phyloP scores from a whole-genome alignment of 2,329 filamentous ascomycete genomes.

The Botrytis paeoniae region DNA sequence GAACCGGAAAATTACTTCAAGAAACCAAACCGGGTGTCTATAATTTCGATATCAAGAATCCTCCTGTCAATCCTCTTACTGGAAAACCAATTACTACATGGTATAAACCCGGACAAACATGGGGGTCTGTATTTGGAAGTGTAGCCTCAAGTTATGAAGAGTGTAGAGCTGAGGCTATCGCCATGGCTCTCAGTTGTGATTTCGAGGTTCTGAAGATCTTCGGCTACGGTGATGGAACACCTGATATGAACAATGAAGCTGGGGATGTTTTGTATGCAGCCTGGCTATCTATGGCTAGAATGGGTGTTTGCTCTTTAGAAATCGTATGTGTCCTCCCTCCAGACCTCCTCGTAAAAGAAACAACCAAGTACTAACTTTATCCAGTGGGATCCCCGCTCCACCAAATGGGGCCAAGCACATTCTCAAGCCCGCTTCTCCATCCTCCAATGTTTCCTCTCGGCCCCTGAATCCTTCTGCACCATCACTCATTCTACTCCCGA shows the following conservation, averaged over 20 bases:
- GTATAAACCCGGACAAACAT: constrained; percentile 95
- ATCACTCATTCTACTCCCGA: constrained; percentile 68
- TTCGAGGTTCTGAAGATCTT: constrained; percentile 88
- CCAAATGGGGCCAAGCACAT: constrained; percentile 91
- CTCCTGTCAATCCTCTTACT: constrained; percentile 76
- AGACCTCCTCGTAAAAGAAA: not conserved
- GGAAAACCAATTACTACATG: constrained; percentile 75
- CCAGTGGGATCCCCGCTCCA: constrained; percentile 79
- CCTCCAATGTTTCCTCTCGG: constrained; percentile 77
- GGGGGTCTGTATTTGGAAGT: constrained; percentile 87
- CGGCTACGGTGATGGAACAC: constrained; percentile 76
- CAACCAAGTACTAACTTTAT: not conserved
- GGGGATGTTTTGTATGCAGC: constrained; percentile 84
- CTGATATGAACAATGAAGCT: constrained; percentile 70
- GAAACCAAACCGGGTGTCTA: constrained; percentile 77
- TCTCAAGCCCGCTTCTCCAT: constrained; percentile 92
- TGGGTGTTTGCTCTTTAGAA: constrained; percentile 84
- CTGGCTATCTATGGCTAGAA: constrained; percentile 91
- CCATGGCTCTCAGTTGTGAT: constrained; percentile 87
- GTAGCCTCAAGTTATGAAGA: constrained; percentile 90
- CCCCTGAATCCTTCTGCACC: constrained; percentile 82
- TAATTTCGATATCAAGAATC: constrained; percentile 84
- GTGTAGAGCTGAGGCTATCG: constrained; percentile 89
- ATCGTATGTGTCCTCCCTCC: constrained; percentile 44
- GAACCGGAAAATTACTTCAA: constrained; percentile 89